Percentiles rank a stretch among this genome's conserved stretches.
phyloP scores from a whole-genome alignment of 2,329 filamentous ascomycete genomes.

The Fusarium circinatum region DNA sequence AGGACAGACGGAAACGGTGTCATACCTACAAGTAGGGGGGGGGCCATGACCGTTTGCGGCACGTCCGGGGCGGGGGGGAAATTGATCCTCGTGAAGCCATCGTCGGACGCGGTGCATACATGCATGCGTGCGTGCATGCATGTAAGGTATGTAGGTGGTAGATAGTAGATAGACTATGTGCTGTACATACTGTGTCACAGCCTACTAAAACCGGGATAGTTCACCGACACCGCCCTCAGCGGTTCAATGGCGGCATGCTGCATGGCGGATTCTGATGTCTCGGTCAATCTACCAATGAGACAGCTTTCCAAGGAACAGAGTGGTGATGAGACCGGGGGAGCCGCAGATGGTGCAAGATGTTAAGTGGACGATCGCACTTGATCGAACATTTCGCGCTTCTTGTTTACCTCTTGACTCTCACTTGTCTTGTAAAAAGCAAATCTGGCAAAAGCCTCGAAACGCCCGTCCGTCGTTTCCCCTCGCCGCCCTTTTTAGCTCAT shows the following conservation, averaged over 20 bases:
- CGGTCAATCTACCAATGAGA: constrained; percentile 42
- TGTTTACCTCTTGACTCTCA: constrained; percentile 27
- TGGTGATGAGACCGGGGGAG: constrained; percentile 46
- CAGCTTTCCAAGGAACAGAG: constrained; percentile 39
- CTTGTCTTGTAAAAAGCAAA: constrained; percentile 37
- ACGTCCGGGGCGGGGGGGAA: constrained; percentile 40
- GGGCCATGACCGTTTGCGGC: constrained; percentile 43
- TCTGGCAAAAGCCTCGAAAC: constrained; percentile 19
- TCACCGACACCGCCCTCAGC: constrained; percentile 46
- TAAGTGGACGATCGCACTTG: constrained; percentile 43
- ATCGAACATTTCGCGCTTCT: constrained; percentile 43
- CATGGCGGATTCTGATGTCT: constrained; percentile 39
- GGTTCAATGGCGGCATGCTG: constrained; percentile 44
- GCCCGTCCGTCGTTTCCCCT: constrained; percentile 7
- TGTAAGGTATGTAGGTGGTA: neutral
- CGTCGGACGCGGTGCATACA: constrained; percentile 37
- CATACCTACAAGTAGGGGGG: constrained; percentile 44
- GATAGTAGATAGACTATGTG: constrained; percentile 1
- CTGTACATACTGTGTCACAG: constrained; percentile 42
- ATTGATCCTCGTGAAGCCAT: constrained; percentile 45
- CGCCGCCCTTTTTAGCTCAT: neutral
- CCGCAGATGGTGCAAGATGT: constrained; percentile 45
- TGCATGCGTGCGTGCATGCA: neutral
- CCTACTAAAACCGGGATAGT: constrained; percentile 41
- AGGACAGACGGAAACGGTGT: constrained; percentile 45